Conservation (phyloP, 129 eudicot species). For the Kitagawia praeruptora region DNA sequence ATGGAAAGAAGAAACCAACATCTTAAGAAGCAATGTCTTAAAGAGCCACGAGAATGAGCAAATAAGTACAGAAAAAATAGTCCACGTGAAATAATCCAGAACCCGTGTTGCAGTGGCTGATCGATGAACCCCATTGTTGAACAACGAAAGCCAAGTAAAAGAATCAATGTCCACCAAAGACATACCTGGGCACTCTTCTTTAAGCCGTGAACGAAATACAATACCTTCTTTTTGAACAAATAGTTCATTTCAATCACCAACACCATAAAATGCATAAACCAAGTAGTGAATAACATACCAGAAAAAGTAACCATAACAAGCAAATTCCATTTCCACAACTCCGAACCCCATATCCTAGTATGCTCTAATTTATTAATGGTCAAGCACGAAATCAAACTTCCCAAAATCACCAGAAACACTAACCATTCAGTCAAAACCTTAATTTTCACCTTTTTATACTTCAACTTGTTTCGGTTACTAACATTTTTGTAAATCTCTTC, state of each 20-base stretch:
- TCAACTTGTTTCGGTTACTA: slow-evolving; percentile 7
- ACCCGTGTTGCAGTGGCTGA: not conserved
- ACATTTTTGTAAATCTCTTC: slow-evolving; percentile 16
- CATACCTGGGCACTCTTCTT: slow-evolving; percentile 3
- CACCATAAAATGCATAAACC: slow-evolving; percentile 16
- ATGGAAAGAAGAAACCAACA: slow-evolving; percentile 7
- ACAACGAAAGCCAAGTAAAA: slow-evolving; percentile 17
- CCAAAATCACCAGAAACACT: slow-evolving; percentile 12
- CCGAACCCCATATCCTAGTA: slow-evolving; percentile 4
- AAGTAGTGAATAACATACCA: slow-evolving; percentile 21
- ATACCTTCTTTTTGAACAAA: slow-evolving; percentile 3
- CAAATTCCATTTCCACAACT: slow-evolving; percentile 21
- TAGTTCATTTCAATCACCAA: slow-evolving; percentile 6
- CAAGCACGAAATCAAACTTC: slow-evolving; percentile 15
- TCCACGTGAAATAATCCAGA: slow-evolving; percentile 10
- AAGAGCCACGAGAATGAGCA: slow-evolving; percentile 9
- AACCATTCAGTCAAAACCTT: slow-evolving; percentile 12
- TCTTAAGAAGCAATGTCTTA: slow-evolving; percentile 6
- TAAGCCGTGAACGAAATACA: slow-evolving; percentile 9
- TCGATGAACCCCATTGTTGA: not conserved
- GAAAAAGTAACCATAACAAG: slow-evolving; percentile 19
- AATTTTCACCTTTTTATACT: slow-evolving; percentile 17
- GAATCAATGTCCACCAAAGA: slow-evolving; percentile 13
- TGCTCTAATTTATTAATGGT: slow-evolving; percentile 7
- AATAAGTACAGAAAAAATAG: slow-evolving; percentile 8